Base-by-base conservation (phyloP, 2,329 filamentous ascomycete species). In the Trichoderma sp. region DNA sequence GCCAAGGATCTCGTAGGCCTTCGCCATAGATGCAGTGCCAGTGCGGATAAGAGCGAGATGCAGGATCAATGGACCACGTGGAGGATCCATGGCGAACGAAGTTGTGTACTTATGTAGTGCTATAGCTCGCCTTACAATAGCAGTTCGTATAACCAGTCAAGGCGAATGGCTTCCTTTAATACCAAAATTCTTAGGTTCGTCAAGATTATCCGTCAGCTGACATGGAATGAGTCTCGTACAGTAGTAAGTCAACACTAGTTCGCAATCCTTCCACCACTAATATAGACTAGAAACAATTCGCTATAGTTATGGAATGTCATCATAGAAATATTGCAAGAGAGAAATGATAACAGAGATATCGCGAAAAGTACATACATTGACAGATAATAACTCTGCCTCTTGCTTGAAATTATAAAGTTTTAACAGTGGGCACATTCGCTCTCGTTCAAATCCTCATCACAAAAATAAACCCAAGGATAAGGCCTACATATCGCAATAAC, bases 11-110 rank as follows among this genome's bases (percentile, higher is more conserved):
- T 74, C 74, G 43, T 81, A 78, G 1, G 81, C 80, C 8, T 78
- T 73, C 1, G 76, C 75, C 53, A 82, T 78, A n/a, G 81, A 82
- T 1, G 77, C 77, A 20, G 78, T 76, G 7, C 79, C 80, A 3
- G 80, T 81, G 9, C 79, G 78, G 1, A 76, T 75, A 7, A 80
- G 76, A 6, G 80, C 79, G 0, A 81, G 72, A 2, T 75, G 72
- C 12, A 81, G 76, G 50, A 81, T 76, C 55, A 77, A 75, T 74
- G 78, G 79, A 26, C 78, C 76, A 12, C 75, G 73, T 5, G 72
- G 72, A 6, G 71, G 61, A 7, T 73, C 73, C 53, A 57, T 57
- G 26, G 53, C 53, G 53, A 57, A 57, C 26, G 2, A 57, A 57
- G 13, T 2, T 8, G 53, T 6, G 43, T 50, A 50, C 17, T 20